Evolutionary conservation across 345 rosid species (phyloP), one percentile per base, ranked within the genome.

Genomic region (Firmiana major): DNA sequence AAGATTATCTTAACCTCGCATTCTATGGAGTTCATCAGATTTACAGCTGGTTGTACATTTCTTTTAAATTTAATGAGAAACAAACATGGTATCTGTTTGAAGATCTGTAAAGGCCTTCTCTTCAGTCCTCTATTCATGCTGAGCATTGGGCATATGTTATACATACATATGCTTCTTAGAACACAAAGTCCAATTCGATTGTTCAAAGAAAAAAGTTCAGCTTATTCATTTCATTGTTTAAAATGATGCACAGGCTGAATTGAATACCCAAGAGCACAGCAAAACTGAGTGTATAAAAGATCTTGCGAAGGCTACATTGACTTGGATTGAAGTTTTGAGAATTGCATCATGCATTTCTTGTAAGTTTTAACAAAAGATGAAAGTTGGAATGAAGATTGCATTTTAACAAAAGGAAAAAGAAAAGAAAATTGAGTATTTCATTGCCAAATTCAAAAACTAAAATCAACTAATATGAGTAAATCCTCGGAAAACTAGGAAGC

Each of bases 81-180:
- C 59, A 66, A 54, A 12, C 68, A 21, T 5, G 34, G 60, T 54
- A n/a, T n/a, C 72, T 65, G n/a, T n/a, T 42, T 68, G 73, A 65
- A 75, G 28, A 63, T 75, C 58, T 67, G 49, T 26, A 36, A 36
- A 59, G 71, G 77, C 34, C 68, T 63, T 58, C 40, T 24, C 40
- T 28, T 71, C 6, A 3, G n/a, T 28, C 73, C 17, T 80, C 36
- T 71, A 71, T 48, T 64, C 60, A 10, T 49, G 34, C 55, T 10
- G 43, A 42, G 40, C 62, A 22, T 40, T 55, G 12, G 10, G 28
- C 71, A 51, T 54, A 22, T 10, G 34, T 43, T 7, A 48, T 24
- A 34, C 34, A 59, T 49, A 40, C 55, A 13, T 62, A n/a, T 7
- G 28, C 5, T 57, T 71, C 48, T 24, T 53, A 4, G 28, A 31